Evolutionary conservation across 2,329 filamentous ascomycete genomes (phyloP).

Genomic region (Penicillium freii): DNA sequence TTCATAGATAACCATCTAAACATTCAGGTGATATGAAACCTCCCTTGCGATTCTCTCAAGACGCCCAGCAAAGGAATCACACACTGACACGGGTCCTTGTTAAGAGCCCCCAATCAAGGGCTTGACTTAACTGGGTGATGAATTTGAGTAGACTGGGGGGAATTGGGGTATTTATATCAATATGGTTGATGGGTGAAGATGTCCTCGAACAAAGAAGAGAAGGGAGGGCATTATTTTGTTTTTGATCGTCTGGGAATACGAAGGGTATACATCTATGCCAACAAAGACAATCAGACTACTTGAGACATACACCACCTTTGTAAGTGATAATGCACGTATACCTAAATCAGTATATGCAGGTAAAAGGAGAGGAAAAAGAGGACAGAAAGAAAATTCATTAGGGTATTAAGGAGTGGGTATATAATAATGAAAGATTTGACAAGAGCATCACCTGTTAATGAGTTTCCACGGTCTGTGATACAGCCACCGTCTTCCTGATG

Average conservation of each 20-base stretch:
- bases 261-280: background rate
- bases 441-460: background rate
- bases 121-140: background rate
- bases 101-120: background rate
- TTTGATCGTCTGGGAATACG: background rate
- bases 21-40: background rate
- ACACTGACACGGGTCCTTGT: background rate
- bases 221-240: background rate
- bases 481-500: constrained; percentile 22
- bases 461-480: constrained; percentile 20
- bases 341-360: too few species aligned
- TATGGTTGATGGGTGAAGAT: background rate
- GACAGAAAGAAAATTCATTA: constrained; percentile 2
- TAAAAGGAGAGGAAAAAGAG: background rate
- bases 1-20: background rate
- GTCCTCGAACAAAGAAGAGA: background rate
- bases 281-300: background rate
- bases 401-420: constrained; percentile 6
- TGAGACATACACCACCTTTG: too few species aligned
- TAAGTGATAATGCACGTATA: background rate
- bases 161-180: background rate
- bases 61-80: background rate
- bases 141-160: background rate
- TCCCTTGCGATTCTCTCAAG: background rate
- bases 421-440: background rate